phyloP scores from a whole-genome alignment of 352 stramenopile species.

The Phytopythium litorale region DNA sequence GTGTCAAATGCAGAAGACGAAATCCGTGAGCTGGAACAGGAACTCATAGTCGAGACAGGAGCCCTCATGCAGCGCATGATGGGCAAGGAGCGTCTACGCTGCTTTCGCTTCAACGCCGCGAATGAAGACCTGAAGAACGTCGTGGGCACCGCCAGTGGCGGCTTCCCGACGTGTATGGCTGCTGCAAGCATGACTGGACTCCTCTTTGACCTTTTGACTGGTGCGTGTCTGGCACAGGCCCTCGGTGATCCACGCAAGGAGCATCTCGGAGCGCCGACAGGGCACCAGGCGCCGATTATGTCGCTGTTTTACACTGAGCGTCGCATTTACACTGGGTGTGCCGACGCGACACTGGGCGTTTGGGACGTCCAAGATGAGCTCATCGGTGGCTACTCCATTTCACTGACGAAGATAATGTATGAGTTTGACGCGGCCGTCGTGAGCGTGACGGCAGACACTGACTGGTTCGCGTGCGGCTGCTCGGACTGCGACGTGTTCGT shows the following conservation, averaged over 20 bases:
- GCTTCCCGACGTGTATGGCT: slow-evolving; percentile 56
- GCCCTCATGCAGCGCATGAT: slow-evolving; percentile 69
- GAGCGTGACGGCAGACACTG: slow-evolving; percentile 49
- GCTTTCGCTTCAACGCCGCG: slow-evolving; percentile 67
- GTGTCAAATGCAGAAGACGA: slow-evolving; percentile 66
- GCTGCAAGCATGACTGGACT: slow-evolving; percentile 38
- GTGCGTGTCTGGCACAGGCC: slow-evolving; percentile 56
- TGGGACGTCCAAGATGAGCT: slow-evolving; percentile 59
- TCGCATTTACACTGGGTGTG: slow-evolving; percentile 67
- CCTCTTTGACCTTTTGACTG: slow-evolving; percentile 65
- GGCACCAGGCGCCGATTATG: slow-evolving; percentile 67
- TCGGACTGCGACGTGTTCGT: slow-evolving; percentile 75
- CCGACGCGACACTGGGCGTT: slow-evolving; percentile 56
- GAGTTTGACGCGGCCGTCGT: slow-evolving; percentile 77
- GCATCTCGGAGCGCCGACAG: slow-evolving; percentile 57
- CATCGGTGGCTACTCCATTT: slow-evolving; percentile 47
- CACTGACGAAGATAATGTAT: slow-evolving; percentile 41
- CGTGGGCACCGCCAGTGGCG: slow-evolving; percentile 63
- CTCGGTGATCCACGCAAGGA: slow-evolving; percentile 57
- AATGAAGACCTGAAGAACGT: slow-evolving; percentile 75
- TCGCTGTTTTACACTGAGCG: slow-evolving; percentile 54
- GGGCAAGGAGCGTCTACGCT: slow-evolving; percentile 59
- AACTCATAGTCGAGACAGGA: slow-evolving; percentile 63
- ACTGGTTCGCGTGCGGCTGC: slow-evolving; percentile 52
- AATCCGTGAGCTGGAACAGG: slow-evolving; percentile 61